Percentiles rank a stretch among this genome's conserved stretches.
These are phyloP conservation scores for Populus hybrid DNA, from an alignment of 441 rosid genomes.

Conservation along the genomic window DNA sequence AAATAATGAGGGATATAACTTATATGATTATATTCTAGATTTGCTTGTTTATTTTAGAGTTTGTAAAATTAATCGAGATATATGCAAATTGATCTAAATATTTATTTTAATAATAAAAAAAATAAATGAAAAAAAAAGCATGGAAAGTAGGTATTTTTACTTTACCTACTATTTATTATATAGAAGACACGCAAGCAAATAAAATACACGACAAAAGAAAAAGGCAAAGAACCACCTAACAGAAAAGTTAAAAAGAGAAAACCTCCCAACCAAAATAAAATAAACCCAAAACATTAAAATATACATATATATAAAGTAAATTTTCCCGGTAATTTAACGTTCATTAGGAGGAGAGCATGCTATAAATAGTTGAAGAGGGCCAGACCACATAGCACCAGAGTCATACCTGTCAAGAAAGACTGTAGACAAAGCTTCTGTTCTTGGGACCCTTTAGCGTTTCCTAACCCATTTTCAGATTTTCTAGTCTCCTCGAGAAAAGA, in stretches of 20 bases:
- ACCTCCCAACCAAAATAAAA: slow-evolving; percentile 20
- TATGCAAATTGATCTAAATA: fast-evolving
- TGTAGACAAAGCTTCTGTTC: slow-evolving; percentile 26
- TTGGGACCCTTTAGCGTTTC: slow-evolving; percentile 1
- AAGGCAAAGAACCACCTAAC: not conserved
- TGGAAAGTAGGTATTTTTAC: not conserved
- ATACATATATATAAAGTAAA: not conserved
- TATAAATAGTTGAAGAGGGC: slow-evolving; percentile 43
- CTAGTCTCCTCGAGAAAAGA: not conserved
- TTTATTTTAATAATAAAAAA: no score
- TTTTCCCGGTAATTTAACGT: slow-evolving; percentile 24
- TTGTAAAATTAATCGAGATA: no score
- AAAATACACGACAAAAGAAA: not conserved
- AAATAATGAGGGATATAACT: no score
- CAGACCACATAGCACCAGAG: slow-evolving; percentile 22
- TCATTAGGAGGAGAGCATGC: slow-evolving; percentile 29
- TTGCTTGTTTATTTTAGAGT: no score
- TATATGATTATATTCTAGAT: no score
- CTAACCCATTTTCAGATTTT: slow-evolving; percentile 3
- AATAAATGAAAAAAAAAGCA: not conserved
- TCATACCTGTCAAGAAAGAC: slow-evolving; percentile 30
- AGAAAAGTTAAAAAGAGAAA: slow-evolving; percentile 1
- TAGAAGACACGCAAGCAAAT: no score
- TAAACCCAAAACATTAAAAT: no score
- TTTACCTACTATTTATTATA: not conserved